Evolutionary conservation across 1,284 basidiomycete genomes (phyloP), one percentile per base, ranked within the genome.

Genomic region (Pholiota adiposa): DNA sequence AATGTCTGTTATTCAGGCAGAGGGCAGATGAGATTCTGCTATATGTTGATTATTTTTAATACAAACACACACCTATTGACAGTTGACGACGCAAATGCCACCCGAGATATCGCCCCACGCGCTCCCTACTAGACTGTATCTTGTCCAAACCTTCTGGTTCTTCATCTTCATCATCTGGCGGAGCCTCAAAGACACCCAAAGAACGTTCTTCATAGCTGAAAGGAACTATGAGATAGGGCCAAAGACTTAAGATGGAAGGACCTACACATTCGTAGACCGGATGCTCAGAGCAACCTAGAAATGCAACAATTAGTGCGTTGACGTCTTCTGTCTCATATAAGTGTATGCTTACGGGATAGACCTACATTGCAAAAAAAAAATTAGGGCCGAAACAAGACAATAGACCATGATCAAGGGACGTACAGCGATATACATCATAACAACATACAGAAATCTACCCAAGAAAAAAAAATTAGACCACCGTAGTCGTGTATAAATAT

Each of bases 261-360:
- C 52, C 71, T 86, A 94, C 66, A 93, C 91, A 72, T 94, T 95
- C 1, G 92, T 94, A 2, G 88, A 83, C 14, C 91, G 87, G 50
- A 94, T 89, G 61, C 89, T 90, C 70, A 85, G 69, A 0, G 81
- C 82, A 12, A 85, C 77, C 82, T 83, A 46, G 51, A 50, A 44
- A 56, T 49, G 54, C 6, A 51, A 43, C 3, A 48, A 18, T 34
- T 27, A 5, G 31, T 12, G 27, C 4, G 16, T 31, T 46, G 11
- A 4, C 23, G 25, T 14, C 23, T 54, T 54, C 14, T 14, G 12
- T 9, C 16, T 2, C 4, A 23, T n/a, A 5, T 8, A 31, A 23
- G 8, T 19, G 21, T 18, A 48, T 36, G 72, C 78, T 59, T 44
- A 84, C 82, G 23, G 83, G 83, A 66, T 83, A 84, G 1, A 81